Base-by-base conservation (phyloP, 331 rosid species). In the Telfairia occidentalis region DNA sequence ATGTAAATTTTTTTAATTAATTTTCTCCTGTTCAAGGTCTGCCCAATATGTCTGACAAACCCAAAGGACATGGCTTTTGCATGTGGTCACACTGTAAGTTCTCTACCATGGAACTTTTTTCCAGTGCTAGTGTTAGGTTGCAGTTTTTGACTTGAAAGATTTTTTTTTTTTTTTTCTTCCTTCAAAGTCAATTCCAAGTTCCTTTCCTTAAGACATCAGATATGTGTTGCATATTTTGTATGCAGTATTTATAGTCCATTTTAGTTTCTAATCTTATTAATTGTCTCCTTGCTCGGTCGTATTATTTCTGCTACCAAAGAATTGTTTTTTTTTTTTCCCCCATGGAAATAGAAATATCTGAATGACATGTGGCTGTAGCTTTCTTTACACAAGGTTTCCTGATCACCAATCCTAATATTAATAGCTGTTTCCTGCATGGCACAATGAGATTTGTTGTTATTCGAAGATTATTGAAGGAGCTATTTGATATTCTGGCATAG, bases 11-110 rank as follows among this genome's bases (percentile, higher is more conserved):
- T 46, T 77, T 71, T 76, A 78, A 74, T n/a, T 21, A 72, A 24
- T 65, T 12, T 79, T 73, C 9, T 40, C 42, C 52, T 84, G 61
- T 83, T 81, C 63, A 66, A 94, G 98, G 90, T 84, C 74, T 94
- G 97, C 78, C 96, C 97, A 42, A 79, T 94, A 80, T 94, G 98
- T 81, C 87, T 91, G 57, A 84, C 89, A 50, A 90, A 94, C 74
- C 96, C 96, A 4, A 94, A 85, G 89, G 90, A 94, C 81, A 86
- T 94, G 98, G 98, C 98, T 80, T 94, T 91, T 77, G 96, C 92
- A 81, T 94, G 98, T 30, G 98, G 98, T 73, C 98, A 94, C 74
- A 85, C 90, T 19, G 98, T 94, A 83, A 87, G 92, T 85, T 67
- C 26, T 28, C 28, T 19, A 32, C 60, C 35, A 7, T 30, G 23